Percentiles rank a stretch among this genome's conserved stretches.
phyloP scores from a whole-genome alignment of 1,139 yeast species.

The Lodderomyces orthopsilosis region DNA sequence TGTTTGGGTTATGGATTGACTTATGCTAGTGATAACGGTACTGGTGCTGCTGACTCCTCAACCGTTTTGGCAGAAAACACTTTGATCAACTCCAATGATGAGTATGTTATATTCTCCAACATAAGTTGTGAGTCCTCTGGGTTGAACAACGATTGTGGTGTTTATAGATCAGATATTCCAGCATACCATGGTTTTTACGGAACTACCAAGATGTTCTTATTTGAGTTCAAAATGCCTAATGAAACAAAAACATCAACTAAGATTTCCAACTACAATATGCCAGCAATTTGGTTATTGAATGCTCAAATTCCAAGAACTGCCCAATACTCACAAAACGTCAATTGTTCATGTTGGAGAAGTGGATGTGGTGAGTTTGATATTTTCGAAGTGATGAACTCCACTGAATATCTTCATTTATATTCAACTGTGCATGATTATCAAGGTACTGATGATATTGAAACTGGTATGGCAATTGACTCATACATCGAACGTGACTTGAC shows the following conservation, averaged over 20 bases:
- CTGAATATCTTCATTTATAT: slow-evolving; percentile 54
- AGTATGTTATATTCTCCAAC: slow-evolving; percentile 75
- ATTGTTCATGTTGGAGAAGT: slow-evolving; percentile 90
- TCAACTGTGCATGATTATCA: slow-evolving; percentile 73
- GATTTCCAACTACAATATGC: slow-evolving; percentile 75
- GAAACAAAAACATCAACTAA: slow-evolving; percentile 42
- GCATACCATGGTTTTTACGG: slow-evolving; percentile 92
- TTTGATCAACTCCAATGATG: slow-evolving; percentile 63
- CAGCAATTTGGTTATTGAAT: slow-evolving; percentile 93
- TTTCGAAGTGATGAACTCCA: slow-evolving; percentile 60
- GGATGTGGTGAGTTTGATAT: slow-evolving; percentile 97
- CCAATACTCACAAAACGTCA: slow-evolving; percentile 66
- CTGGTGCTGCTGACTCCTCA: slow-evolving; percentile 58
- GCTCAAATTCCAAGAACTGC: slow-evolving; percentile 93
- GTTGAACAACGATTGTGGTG: slow-evolving; percentile 70
- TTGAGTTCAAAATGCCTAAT: slow-evolving; percentile 88
- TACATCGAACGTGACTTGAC: slow-evolving; percentile 52
- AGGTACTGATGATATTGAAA: slow-evolving; percentile 57
- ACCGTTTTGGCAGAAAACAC: slow-evolving; percentile 62
- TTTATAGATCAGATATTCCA: slow-evolving; percentile 79
- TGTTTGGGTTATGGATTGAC: slow-evolving; percentile 89
- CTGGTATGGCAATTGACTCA: slow-evolving; percentile 59
- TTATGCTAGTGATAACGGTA: slow-evolving; percentile 73
- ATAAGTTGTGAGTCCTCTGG: slow-evolving; percentile 53
- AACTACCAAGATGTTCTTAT: slow-evolving; percentile 74